phyloP scores from a whole-genome alignment of 1,284 basidiomycete genomes.

The Cryptococcus deneoformans region DNA sequence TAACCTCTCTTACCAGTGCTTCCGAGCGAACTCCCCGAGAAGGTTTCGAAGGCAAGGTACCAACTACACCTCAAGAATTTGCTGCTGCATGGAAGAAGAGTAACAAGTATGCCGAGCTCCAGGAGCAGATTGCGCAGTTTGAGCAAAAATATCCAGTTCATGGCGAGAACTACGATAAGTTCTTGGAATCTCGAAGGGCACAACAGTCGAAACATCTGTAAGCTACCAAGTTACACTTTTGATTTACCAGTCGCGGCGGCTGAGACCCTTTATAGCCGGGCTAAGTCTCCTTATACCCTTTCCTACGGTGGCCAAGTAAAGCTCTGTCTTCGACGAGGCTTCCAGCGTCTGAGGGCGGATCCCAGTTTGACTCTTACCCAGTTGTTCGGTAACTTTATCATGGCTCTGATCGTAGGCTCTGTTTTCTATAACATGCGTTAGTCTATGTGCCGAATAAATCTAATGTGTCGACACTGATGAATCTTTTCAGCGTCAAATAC shows the following conservation, averaged over 20 bases:
- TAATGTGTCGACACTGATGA: neutral
- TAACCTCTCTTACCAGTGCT: slow-evolving; percentile 60
- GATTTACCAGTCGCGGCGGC: neutral
- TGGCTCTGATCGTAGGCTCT: slow-evolving; percentile 50
- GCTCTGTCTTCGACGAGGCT: slow-evolving; percentile 49
- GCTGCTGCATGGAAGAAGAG: slow-evolving; percentile 44
- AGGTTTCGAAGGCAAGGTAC: slow-evolving; percentile 55
- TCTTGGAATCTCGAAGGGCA: slow-evolving; percentile 46
- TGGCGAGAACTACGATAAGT: slow-evolving; percentile 46
- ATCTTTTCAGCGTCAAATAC: slow-evolving; percentile 21
- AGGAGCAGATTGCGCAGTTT: slow-evolving; percentile 46
- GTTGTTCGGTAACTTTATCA: slow-evolving; percentile 49
- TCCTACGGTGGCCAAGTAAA: slow-evolving; percentile 49
- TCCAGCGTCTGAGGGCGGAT: slow-evolving; percentile 48
- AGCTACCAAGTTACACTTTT: slow-evolving; percentile 15
- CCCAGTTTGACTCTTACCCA: slow-evolving; percentile 48
- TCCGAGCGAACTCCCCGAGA: slow-evolving; percentile 57
- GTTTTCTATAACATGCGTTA: slow-evolving; percentile 50
- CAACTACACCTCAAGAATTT: slow-evolving; percentile 63
- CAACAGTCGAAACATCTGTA: slow-evolving; percentile 51
- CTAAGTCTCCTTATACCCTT: slow-evolving; percentile 50
- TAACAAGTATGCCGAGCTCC: slow-evolving; percentile 41
- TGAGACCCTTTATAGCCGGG: slow-evolving; percentile 19
- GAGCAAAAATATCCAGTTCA: slow-evolving; percentile 45
- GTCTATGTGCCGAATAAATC: neutral